Percentiles rank a stretch among this genome's conserved stretches.
Evolutionary conservation across 108 stramenopile species (phyloP).

Genomic region (Schizochytrium sp.): DNA sequence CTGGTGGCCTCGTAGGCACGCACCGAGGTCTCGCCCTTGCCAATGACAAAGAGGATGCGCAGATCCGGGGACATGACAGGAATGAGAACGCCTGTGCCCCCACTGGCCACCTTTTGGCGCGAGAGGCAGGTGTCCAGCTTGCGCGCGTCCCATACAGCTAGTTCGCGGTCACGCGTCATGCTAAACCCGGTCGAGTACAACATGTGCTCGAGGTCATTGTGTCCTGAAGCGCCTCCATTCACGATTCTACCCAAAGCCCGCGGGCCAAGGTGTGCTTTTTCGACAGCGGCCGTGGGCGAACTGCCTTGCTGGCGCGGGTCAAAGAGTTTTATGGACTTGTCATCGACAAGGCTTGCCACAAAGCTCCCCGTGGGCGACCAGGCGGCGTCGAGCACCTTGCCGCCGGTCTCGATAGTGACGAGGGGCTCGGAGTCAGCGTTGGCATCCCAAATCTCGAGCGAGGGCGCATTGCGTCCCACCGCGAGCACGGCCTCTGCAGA

Average conservation of each 20-base stretch:
- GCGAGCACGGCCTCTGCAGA: neutral
- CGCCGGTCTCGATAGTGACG: neutral
- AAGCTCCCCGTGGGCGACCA: neutral
- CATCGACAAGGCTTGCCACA: neutral
- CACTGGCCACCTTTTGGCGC: neutral
- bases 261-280: neutral
- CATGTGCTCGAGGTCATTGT: neutral
- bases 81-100: neutral
- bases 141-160: slow-evolving; percentile 6
- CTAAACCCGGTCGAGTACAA: neutral
- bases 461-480: neutral
- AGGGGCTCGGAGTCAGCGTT: neutral
- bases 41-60: neutral
- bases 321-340: neutral
- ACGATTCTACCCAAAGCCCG: neutral
- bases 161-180: slow-evolving; percentile 8
- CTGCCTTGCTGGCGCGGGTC: neutral
- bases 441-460: neutral
- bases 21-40: slow-evolving; percentile 8
- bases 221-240: neutral
- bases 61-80: neutral
- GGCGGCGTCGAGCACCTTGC: neutral
- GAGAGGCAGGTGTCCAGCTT: neutral
- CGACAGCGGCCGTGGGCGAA: neutral
- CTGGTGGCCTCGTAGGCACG: neutral